A percentile compares a stretch with the other conserved stretches of the same genome.
Evolutionary conservation across 768 basidiomycete species (phyloP).

Genomic region (Phallus indusiatus): DNA sequence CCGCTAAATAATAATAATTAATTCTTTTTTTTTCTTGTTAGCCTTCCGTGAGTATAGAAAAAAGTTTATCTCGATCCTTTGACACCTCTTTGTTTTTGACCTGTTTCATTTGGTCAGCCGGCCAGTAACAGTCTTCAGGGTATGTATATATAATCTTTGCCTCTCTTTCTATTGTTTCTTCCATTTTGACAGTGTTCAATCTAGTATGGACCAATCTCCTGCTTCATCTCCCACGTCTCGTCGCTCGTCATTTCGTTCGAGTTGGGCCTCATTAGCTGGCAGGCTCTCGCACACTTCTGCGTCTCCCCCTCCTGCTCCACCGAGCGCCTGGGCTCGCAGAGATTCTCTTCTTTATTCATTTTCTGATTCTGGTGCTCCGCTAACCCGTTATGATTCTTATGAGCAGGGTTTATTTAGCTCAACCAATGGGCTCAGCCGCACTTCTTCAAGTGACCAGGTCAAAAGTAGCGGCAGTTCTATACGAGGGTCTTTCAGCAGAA

Average conservation of each 20-base stretch:
- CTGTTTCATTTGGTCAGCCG: background rate
- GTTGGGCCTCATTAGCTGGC: conserved; percentile 1
- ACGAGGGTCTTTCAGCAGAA: conserved; percentile 47
- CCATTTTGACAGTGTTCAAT: background rate
- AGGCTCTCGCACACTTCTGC: background rate
- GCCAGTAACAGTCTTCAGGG: background rate
- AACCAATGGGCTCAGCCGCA: conserved; percentile 43
- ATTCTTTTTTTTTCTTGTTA: background rate
- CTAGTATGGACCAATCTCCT: background rate
- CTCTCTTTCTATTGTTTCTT: background rate
- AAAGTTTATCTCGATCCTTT: background rate
- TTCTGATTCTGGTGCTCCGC: background rate
- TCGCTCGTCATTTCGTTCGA: conserved; percentile 7
- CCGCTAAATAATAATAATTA: background rate
- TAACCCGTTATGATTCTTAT: conserved; percentile 13
- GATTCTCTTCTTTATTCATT: conserved; percentile 4
- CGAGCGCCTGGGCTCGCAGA: conserved; percentile 3
- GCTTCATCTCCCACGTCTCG: background rate
- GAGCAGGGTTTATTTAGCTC: conserved; percentile 40
- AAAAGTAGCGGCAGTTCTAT: conserved; percentile 21
- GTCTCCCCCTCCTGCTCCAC: background rate
- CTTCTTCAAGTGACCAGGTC: conserved; percentile 26
- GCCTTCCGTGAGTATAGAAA: background rate
- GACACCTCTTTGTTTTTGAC: background rate
- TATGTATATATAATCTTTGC: background rate